phyloP scores from a whole-genome alignment of 2,329 filamentous ascomycete genomes.

The Magnaporthiopsis poae region DNA sequence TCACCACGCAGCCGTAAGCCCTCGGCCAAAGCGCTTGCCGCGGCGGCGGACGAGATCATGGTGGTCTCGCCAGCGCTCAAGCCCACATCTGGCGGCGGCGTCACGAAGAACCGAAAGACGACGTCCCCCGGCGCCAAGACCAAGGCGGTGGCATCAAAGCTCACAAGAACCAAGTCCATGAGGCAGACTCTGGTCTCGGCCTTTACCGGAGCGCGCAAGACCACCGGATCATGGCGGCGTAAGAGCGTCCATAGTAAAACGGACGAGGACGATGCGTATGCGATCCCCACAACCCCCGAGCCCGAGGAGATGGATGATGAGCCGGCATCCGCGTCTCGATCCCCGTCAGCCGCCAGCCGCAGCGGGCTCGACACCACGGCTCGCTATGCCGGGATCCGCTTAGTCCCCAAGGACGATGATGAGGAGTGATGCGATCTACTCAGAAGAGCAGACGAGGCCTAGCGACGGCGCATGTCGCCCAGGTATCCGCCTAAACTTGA shows the following conservation, averaged over 20 bases:
- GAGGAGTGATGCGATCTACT: neutral
- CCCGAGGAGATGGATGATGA: neutral
- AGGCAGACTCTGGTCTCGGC: neutral
- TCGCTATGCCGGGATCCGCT: neutral
- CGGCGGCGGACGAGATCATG: neutral
- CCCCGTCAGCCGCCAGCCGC: neutral
- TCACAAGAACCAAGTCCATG: neutral
- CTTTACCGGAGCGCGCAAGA: neutral
- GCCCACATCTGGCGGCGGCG: neutral
- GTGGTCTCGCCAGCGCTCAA: neutral
- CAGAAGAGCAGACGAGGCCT: neutral
- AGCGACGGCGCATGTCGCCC: too few species aligned
- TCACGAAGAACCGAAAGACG: neutral
- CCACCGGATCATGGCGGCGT: neutral
- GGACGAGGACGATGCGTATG: neutral
- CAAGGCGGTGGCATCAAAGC: neutral
- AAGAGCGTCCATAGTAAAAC: neutral
- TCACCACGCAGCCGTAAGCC: slow-evolving; percentile 1
- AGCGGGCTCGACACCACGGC: neutral
- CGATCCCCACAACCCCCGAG: neutral
- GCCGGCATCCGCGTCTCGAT: neutral
- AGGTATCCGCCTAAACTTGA: neutral
- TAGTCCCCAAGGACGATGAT: slow-evolving; percentile 3
- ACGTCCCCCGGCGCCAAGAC: neutral
- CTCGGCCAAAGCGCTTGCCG: slow-evolving; percentile 1